These are phyloP conservation scores for Colletotrichum sp. DNA, from an alignment of 2,329 filamentous ascomycete genomes.

Conservation along the genomic window DNA sequence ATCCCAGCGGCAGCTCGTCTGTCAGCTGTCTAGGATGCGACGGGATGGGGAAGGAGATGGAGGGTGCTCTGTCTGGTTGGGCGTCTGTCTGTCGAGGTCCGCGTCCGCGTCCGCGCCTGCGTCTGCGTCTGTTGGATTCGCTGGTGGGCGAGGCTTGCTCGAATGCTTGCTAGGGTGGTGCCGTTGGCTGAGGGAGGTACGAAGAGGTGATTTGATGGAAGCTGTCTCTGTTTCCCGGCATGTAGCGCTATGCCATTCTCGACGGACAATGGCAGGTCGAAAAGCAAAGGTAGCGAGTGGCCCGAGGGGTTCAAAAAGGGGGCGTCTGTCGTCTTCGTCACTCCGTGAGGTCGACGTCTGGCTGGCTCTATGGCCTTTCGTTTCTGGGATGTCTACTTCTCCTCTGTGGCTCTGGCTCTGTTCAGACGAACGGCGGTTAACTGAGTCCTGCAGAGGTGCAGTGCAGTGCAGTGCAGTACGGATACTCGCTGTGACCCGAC, in stretches of 20 bases:
- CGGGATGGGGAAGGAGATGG: background rate
- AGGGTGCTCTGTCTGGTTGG: background rate
- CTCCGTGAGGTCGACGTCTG: background rate
- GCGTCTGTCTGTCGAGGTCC: background rate
- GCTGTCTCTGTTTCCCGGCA: slow-evolving; percentile 3
- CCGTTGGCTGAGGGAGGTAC: background rate
- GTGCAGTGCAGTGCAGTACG: background rate
- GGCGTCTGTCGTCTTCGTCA: background rate
- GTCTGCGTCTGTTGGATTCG: background rate
- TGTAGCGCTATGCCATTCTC: slow-evolving; percentile 16
- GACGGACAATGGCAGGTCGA: slow-evolving; percentile 3
- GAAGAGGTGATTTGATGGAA: background rate
- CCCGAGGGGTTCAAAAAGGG: background rate
- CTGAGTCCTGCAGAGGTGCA: background rate
- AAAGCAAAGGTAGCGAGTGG: background rate
- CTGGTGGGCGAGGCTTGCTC: background rate
- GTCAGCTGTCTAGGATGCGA: background rate
- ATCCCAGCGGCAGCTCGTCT: slow-evolving; percentile 1
- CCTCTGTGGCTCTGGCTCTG: background rate
- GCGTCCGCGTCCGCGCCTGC: background rate
- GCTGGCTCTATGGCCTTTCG: background rate
- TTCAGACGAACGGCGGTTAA: slow-evolving; percentile 19
- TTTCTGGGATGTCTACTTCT: background rate
- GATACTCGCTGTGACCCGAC: background rate
- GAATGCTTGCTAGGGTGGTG: slow-evolving; percentile 6